These are phyloP conservation scores for Pichia sp. DNA, from an alignment of 1,139 yeast genomes.

Conservation along the genomic window DNA sequence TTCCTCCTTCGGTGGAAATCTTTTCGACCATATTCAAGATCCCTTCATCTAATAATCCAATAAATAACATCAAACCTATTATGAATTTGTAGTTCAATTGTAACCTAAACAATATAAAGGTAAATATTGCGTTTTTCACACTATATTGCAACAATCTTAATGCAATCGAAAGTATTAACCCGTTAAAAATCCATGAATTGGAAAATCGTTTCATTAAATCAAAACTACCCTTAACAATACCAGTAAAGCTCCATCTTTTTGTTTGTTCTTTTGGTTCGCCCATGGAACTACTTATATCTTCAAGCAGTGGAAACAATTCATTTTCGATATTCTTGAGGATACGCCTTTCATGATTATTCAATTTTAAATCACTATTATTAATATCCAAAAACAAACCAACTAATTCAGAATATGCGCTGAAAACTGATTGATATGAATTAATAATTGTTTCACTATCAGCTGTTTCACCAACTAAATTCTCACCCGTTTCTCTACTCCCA, in stretches of 20 bases:
- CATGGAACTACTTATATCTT: neutral
- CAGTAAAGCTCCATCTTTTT: neutral
- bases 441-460: neutral
- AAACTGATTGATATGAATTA: neutral
- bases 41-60: neutral
- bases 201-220: neutral
- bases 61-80: neutral
- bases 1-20: neutral
- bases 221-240: neutral
- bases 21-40: neutral
- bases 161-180: neutral
- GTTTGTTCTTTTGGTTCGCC: neutral
- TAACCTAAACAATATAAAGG: neutral
- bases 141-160: neutral
- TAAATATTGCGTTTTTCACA: neutral
- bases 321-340: neutral
- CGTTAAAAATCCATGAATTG: neutral
- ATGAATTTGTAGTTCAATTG: neutral
- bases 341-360: neutral
- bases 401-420: neutral
- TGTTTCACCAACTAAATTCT: neutral
- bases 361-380: neutral
- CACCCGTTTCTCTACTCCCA: neutral
- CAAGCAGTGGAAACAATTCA: neutral
- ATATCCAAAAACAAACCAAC: neutral